Evolutionary conservation across 1,284 basidiomycete species (phyloP).

Genomic region (Microbotryomycetes sp.): DNA sequence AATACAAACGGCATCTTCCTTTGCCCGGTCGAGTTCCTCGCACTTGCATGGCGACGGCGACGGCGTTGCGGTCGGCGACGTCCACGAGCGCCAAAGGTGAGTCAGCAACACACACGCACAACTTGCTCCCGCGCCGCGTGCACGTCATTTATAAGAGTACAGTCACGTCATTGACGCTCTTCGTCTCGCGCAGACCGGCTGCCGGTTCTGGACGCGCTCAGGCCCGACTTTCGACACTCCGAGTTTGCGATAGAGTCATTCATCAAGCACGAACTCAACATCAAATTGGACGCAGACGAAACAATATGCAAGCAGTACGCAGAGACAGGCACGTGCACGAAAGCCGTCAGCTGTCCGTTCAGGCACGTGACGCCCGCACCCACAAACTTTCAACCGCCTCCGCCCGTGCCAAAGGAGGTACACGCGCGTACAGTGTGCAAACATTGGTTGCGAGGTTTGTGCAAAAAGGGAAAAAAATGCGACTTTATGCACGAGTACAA

Average conservation of each 20-base stretch:
- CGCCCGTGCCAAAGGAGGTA: constrained; percentile 66
- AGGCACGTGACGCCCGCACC: constrained; percentile 75
- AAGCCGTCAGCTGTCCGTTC: constrained; percentile 78
- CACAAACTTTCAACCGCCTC: constrained; percentile 78
- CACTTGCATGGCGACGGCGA: no score
- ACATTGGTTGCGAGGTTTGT: constrained; percentile 96
- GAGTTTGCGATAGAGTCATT: constrained; percentile 76
- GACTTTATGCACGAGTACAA: constrained; percentile 99
- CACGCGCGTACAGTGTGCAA: constrained; percentile 82
- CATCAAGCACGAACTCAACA: constrained; percentile 71
- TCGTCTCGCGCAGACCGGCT: neutral
- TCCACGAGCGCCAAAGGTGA: no score
- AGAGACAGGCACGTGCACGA: constrained; percentile 72
- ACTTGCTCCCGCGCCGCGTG: neutral
- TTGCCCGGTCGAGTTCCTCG: no score
- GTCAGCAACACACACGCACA: no score
- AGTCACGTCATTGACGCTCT: neutral
- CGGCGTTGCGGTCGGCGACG: no score
- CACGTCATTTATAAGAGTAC: no score
- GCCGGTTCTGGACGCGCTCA: constrained; percentile 3
- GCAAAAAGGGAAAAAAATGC: constrained; percentile 97
- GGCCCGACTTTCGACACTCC: constrained; percentile 85
- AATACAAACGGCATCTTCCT: no score
- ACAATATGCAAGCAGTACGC: constrained; percentile 82
- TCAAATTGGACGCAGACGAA: constrained; percentile 90